Conservation (phyloP, 2,329 filamentous ascomycete genomes). For the Fusarium citri region DNA sequence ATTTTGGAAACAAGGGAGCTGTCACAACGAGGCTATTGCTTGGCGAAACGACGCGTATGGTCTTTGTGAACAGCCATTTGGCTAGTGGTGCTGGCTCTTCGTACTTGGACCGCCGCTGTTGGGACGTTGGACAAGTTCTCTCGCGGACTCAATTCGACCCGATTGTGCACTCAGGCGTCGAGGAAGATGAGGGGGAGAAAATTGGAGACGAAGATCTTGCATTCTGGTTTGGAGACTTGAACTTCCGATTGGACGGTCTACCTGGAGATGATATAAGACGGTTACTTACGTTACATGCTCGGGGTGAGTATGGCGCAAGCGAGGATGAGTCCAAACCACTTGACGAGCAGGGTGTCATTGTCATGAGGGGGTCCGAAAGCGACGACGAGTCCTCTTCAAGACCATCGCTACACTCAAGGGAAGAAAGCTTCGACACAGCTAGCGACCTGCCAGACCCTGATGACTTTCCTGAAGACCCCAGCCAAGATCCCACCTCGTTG, state of each 20-base stretch:
- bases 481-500: constrained; percentile 84
- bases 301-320: constrained; percentile 77
- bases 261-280: constrained; percentile 91
- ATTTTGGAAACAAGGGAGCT: constrained; percentile 96
- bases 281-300: constrained; percentile 83
- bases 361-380: constrained; percentile 58
- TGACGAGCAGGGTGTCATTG: constrained; percentile 63
- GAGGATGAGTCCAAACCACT: constrained; percentile 54
- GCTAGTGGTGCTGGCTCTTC: constrained; percentile 85
- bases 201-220: constrained; percentile 93
- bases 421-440: constrained; percentile 55
- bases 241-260: constrained; percentile 89
- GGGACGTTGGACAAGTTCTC: constrained; percentile 86
- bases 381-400: constrained; percentile 58
- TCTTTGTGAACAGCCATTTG: constrained; percentile 92
- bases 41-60: constrained; percentile 87
- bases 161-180: constrained; percentile 72
- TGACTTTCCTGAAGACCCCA: constrained; percentile 74
- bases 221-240: constrained; percentile 97
- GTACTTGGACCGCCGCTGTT: constrained; percentile 85
- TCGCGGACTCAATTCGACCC: constrained; percentile 82
- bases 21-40: constrained; percentile 84
- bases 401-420: constrained; percentile 50
- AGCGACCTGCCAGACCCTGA: constrained; percentile 69
- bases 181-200: constrained; percentile 72